Base-by-base conservation (phyloP, 78 protist species). In the Capsaspora owczarzaki region DNA sequence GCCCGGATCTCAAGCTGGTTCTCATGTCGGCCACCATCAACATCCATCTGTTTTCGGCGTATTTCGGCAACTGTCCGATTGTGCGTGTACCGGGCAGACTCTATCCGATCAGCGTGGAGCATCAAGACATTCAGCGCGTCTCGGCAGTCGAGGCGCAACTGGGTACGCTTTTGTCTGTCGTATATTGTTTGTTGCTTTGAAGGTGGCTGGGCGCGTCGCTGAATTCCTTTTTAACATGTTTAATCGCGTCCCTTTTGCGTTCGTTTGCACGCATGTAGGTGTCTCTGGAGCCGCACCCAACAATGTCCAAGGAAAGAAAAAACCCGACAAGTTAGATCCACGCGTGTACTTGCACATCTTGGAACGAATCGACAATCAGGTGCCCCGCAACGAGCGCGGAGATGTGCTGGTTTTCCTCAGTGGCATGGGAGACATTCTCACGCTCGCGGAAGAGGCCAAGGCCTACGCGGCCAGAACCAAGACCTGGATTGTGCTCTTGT, bases 1-100 rank as follows among this genome's bases (percentile, higher is more conserved):
- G 61, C 23, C 56, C 46, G 5, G 66, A 51, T 49, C 16, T 78
- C 12, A 1, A 56, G 42, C 41, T 92, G 20, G 42, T 92, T 19
- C 74, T 92, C 61, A 90, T 87, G 91, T 61, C 83, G 25, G 96
- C 96, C 38, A 87, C 96, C 1, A 4, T 89, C 63, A 83, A 90
- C 80, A 82, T 80, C 5, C 79, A 37, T 29, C 68, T 75, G 16
- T 91, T 91, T 41, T 33, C 84, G 0, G 42, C 20, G 38, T 92
- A 87, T 66, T 92, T 92, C 33, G 51, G 33, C 19, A 84, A 82
- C 23, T 77, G 84, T 16, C 88, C 89, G 10, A 47, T 61, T 4
- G 12, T 86, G 25, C 2, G 37, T 68, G 81, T 77, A 10, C 81
- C 81, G 42, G 81, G 81, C 10, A 37, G 81, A 2, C 69, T 77